Evolutionary conservation across 2,329 filamentous ascomycete species (phyloP).

Genomic region (Plectosphaerella sp.): DNA sequence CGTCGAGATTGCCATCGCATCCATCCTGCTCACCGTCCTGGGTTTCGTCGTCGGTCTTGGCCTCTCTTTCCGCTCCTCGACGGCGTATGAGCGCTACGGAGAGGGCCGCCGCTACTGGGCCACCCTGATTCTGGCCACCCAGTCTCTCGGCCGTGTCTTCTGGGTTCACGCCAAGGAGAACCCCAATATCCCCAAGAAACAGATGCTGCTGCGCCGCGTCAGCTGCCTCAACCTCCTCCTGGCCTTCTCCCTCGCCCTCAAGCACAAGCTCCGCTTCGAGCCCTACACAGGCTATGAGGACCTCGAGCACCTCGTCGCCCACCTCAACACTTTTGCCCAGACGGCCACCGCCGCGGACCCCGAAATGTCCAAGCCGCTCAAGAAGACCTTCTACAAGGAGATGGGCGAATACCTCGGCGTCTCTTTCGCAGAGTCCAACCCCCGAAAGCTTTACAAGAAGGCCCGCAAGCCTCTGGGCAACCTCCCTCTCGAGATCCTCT

Average conservation of each 20-base stretch:
- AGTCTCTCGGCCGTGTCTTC: slow-evolving; percentile 70
- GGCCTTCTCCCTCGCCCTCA: slow-evolving; percentile 72
- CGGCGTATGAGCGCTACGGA: slow-evolving; percentile 69
- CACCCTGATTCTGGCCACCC: slow-evolving; percentile 54
- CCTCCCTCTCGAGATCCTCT: slow-evolving; percentile 77
- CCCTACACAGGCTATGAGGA: slow-evolving; percentile 76
- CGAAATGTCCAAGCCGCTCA: slow-evolving; percentile 22
- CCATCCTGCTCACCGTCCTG: slow-evolving; percentile 65
- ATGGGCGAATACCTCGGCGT: slow-evolving; percentile 71
- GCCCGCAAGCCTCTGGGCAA: slow-evolving; percentile 72
- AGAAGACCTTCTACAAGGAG: slow-evolving; percentile 54
- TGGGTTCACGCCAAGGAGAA: slow-evolving; percentile 73
- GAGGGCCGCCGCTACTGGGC: slow-evolving; percentile 63
- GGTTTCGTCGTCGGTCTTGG: slow-evolving; percentile 79
- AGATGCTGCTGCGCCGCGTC: slow-evolving; percentile 67
- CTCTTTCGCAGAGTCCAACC: slow-evolving; percentile 73
- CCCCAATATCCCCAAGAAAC: slow-evolving; percentile 48
- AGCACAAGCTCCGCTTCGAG: slow-evolving; percentile 81
- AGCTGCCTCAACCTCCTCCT: slow-evolving; percentile 73
- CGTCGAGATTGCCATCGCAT: slow-evolving; percentile 31
- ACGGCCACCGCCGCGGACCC: slow-evolving; percentile 36
- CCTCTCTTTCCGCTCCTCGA: slow-evolving; percentile 73
- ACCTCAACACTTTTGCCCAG: slow-evolving; percentile 72
- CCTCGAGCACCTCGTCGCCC: slow-evolving; percentile 62
- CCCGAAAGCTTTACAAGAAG: slow-evolving; percentile 71